phyloP scores from a whole-genome alignment of 2,329 filamentous ascomycete species.

The Pestalotiopsis sp. region DNA sequence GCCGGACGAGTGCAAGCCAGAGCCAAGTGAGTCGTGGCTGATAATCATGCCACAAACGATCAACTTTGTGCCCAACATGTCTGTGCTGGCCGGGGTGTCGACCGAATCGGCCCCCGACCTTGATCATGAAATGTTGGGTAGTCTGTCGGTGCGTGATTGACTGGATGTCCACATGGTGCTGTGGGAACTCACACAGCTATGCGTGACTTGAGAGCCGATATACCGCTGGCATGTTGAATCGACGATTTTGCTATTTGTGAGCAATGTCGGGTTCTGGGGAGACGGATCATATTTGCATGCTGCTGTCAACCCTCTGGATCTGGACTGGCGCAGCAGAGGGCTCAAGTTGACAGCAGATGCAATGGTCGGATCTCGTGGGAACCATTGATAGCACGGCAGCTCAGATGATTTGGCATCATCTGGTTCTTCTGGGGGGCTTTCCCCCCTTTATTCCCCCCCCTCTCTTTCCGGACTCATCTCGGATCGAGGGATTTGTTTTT shows the following conservation, averaged over 20 bases:
- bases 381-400: not conserved
- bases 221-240: not conserved
- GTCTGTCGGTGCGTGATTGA: not conserved
- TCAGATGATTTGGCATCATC: not conserved
- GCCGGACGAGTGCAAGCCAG: conserved; percentile 72
- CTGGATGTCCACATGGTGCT: not conserved
- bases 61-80: not conserved
- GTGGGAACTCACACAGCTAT: not conserved
- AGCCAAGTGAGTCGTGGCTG: conserved; percentile 59
- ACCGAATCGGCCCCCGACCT: not conserved
- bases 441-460: not conserved
- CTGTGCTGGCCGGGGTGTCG: not conserved
- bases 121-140: not conserved
- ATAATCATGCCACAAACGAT: not conserved
- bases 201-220: not conserved
- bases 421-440: not conserved
- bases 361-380: not conserved
- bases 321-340: not conserved
- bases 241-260: not conserved
- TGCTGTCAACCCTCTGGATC: not conserved
- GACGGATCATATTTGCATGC: not conserved
- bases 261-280: not conserved
- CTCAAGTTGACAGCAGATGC: not conserved
- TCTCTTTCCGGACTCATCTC: not conserved
- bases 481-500: not conserved